These are phyloP conservation scores for Zanthoxylum bungeanum DNA, from an alignment of 345 rosid species.

Conservation along the genomic window DNA sequence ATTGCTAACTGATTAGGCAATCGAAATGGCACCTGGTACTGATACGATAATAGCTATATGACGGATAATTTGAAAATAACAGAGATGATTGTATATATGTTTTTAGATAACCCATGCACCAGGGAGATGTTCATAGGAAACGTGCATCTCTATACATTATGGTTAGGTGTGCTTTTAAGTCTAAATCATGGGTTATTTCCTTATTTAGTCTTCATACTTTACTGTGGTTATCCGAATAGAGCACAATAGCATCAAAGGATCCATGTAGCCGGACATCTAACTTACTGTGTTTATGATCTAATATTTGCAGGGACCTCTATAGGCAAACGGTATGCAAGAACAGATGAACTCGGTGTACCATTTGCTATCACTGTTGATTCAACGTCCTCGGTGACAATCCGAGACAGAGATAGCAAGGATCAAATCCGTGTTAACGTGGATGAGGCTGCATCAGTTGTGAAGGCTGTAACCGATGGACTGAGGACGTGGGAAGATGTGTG, in stretches of 20 bases:
- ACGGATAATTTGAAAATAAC: neutral
- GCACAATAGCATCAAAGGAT: too few species aligned
- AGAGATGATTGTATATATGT: neutral
- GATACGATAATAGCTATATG: neutral
- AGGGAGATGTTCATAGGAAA: neutral
- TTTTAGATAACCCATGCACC: neutral
- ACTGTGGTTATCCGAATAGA: too few species aligned
- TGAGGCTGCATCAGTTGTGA: constrained; percentile 66
- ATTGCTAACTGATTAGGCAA: neutral
- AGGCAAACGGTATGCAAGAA: constrained; percentile 92
- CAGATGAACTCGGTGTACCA: constrained; percentile 94
- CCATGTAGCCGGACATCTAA: too few species aligned
- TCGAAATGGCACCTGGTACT: neutral
- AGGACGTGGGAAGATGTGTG: constrained; percentile 76
- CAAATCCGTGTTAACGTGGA: constrained; percentile 69
- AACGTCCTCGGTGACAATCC: constrained; percentile 61
- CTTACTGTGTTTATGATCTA: neutral
- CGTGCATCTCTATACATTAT: neutral
- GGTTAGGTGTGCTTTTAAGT: neutral
- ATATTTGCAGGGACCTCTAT: constrained; percentile 71
- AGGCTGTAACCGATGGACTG: constrained; percentile 62
- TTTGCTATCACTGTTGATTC: constrained; percentile 91
- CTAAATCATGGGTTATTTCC: neutral
- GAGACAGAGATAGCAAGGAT: constrained; percentile 93
- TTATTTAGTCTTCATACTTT: neutral